phyloP scores from a whole-genome alignment of 768 basidiomycete species.

The Cubamyces sp. region DNA sequence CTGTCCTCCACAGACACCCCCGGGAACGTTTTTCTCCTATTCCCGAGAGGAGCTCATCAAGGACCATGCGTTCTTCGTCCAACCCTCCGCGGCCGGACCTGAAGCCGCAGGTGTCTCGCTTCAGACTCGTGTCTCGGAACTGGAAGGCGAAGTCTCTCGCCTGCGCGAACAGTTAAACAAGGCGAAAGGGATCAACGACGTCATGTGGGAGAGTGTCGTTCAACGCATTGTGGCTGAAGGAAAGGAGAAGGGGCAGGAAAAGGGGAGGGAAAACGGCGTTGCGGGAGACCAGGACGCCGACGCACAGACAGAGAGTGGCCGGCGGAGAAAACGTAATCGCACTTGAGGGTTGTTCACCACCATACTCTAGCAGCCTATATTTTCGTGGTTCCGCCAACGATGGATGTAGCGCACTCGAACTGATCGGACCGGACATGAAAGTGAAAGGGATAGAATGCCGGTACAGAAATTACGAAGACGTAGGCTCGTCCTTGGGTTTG shows the following conservation, averaged over 20 bases:
- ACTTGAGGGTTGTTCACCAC: constrained; percentile 4
- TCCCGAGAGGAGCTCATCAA: constrained; percentile 57
- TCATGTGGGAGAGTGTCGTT: constrained; percentile 90
- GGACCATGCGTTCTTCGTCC: constrained; percentile 71
- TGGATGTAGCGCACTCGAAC: neutral
- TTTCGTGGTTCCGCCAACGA: neutral
- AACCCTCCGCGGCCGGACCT: constrained; percentile 41
- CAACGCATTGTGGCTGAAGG: constrained; percentile 56
- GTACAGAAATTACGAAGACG: constrained; percentile 20
- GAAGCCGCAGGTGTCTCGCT: constrained; percentile 42
- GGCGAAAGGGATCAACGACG: constrained; percentile 91
- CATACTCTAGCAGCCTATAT: neutral
- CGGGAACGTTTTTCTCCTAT: constrained; percentile 42
- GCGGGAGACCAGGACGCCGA: constrained; percentile 21
- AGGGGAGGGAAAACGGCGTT: constrained; percentile 16
- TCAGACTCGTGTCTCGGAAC: constrained; percentile 62
- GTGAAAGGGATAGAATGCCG: neutral
- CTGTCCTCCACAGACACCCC: constrained; percentile 19
- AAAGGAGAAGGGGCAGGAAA: constrained; percentile 34
- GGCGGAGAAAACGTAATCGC: constrained; percentile 28
- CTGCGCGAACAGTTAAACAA: constrained; percentile 74
- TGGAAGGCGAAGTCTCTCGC: constrained; percentile 71
- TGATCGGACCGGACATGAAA: neutral
- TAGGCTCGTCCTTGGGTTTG: constrained; percentile 32
- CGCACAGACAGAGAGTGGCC: constrained; percentile 19